Evolutionary conservation across 306 rosid species (phyloP).

Genomic region (Boehmeria nivea): DNA sequence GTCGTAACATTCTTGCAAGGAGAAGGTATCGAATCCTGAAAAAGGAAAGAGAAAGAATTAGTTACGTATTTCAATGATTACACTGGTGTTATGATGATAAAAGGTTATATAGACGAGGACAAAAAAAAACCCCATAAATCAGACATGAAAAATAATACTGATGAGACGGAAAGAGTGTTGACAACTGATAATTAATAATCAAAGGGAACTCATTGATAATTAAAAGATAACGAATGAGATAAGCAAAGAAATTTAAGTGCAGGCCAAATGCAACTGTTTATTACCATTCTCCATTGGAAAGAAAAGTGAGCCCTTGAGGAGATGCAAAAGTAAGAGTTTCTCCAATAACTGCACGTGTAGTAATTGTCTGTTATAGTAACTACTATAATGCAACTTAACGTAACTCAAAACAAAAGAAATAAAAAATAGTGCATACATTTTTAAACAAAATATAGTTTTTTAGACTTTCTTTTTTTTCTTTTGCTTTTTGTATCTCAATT

Average conservation of each 20-base stretch:
- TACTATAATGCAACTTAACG: slow-evolving; percentile 1
- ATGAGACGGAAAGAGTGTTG: not conserved
- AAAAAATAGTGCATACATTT: too few species aligned
- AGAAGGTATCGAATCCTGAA: slow-evolving; percentile 98
- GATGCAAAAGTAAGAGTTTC: slow-evolving; percentile 69
- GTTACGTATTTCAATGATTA: too few species aligned
- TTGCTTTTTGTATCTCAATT: too few species aligned
- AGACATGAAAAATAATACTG: too few species aligned
- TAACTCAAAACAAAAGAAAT: not conserved
- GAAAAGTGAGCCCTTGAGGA: slow-evolving; percentile 51
- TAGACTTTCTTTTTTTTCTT: not conserved
- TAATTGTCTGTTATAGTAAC: slow-evolving; percentile 20
- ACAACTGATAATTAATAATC: too few species aligned
- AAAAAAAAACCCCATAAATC: too few species aligned
- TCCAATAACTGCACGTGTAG: slow-evolving; percentile 64
- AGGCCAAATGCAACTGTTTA: slow-evolving; percentile 11
- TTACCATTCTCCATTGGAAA: slow-evolving; percentile 97
- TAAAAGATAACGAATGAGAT: too few species aligned
- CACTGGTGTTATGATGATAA: not conserved
- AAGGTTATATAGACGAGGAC: too few species aligned
- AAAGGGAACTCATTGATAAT: too few species aligned
- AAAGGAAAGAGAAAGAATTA: slow-evolving; percentile 10
- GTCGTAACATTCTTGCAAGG: slow-evolving; percentile 83
- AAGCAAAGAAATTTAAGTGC: too few species aligned
- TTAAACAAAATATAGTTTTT: not conserved